A percentile compares a stretch with the other conserved stretches of the same genome.
phyloP scores from a whole-genome alignment of 2,329 filamentous ascomycete species.

The Lomentospora prolificans region DNA sequence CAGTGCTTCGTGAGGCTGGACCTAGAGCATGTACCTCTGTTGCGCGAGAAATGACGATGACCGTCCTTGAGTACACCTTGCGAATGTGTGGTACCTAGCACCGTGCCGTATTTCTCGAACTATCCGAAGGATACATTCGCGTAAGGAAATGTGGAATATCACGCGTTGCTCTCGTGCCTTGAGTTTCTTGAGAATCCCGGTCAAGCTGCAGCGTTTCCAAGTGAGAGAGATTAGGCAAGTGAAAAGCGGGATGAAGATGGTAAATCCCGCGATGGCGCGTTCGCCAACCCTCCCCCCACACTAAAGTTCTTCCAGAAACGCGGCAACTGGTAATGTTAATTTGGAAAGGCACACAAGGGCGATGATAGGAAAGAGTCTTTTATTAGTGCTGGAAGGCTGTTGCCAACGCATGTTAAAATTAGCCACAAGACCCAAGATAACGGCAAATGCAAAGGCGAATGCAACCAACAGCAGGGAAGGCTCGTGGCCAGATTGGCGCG shows the following conservation, averaged over 20 bases:
- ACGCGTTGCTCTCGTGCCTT: background rate
- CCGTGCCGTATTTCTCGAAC: background rate
- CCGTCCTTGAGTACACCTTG: background rate
- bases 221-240: background rate
- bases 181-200: background rate
- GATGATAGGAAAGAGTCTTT: too few relatives aligned
- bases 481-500: background rate
- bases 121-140: background rate
- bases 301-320: background rate
- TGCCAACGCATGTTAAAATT: background rate
- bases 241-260: background rate
- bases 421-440: background rate
- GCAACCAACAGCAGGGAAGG: background rate
- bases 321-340: background rate
- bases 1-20: background rate
- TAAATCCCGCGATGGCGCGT: background rate
- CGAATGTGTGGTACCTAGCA: background rate
- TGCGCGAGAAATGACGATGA: background rate
- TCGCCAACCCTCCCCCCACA: background rate
- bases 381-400: background rate
- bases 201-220: background rate
- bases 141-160: background rate
- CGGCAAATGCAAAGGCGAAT: background rate
- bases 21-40: too few relatives aligned
- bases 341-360: too few relatives aligned